Evolutionary conservation across 306 rosid genomes (phyloP), one percentile per base, ranked within the genome.

Genomic region (Vigna reflexopilosa): DNA sequence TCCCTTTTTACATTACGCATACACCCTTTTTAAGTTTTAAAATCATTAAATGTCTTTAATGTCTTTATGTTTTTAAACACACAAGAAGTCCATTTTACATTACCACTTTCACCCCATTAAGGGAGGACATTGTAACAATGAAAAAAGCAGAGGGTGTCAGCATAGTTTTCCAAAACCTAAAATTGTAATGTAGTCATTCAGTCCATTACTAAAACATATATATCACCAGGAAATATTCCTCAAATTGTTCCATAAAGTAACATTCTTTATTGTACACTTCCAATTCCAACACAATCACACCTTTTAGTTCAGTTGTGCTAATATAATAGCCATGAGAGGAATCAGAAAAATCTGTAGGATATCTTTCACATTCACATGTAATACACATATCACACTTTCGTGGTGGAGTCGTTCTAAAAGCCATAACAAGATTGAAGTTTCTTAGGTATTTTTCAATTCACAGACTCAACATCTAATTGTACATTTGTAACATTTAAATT

Each of bases 221-320:
- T 17, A 82, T 28, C 20, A 68, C 59, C 20, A 69, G 61, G 40
- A 68, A 48, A 28, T 73, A 24, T 66, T 70, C 76, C 50, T 47
- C 78, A 36, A 45, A 40, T 52, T 36, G 56, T 36, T 48, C 34
- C 34, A n/a, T 36, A 20, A 36, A 67, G 24, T 28, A 59, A 30
- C 70, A 70, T 48, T 64, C 61, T 59, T 61, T 11, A 59, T 48
- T 32, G 58, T n/a, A 19, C 71, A 70, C 47, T 57, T 45, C 12
- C 20, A 61, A 13, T 26, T 28, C 66, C 36, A 72, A 69, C 14
- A 67, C 12, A 67, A 36, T 70, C 19, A 70, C 44, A 11, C 75
- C 40, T 13, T 57, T 9, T 45, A 24, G 28, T 57, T 68, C 19
- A 67, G 22, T 30, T 51, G 50, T 44, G n/a, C 51, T 16, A 65